phyloP scores from a whole-genome alignment of 2,329 filamentous ascomycete genomes.

The Aureobasidium sp. region DNA sequence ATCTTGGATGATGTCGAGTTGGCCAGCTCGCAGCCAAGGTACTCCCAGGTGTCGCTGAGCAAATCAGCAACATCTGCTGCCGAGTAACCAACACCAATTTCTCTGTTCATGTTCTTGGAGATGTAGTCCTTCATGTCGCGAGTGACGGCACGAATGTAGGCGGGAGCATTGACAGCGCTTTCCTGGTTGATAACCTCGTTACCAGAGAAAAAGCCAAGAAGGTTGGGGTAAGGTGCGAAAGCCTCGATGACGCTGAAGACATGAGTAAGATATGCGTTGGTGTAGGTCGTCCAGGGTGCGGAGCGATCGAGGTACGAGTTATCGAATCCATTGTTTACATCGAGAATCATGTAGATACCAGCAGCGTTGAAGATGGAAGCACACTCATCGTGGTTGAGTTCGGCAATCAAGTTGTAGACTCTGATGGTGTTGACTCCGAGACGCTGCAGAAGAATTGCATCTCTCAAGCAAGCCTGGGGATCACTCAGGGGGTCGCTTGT shows the following conservation, averaged over 20 bases:
- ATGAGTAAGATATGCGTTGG: conserved; percentile 47
- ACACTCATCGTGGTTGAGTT: conserved; percentile 49
- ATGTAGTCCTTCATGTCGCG: conserved; percentile 65
- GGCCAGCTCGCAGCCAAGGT: conserved; percentile 57
- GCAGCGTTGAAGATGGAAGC: conserved; percentile 55
- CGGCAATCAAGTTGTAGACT: conserved; percentile 53
- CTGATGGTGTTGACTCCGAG: conserved; percentile 55
- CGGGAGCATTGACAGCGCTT: conserved; percentile 39
- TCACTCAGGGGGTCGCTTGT: conserved; percentile 46
- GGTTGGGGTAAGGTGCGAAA: conserved; percentile 60
- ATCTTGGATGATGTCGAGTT: conserved; percentile 40
- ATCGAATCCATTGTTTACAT: conserved; percentile 55
- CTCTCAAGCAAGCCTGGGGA: conserved; percentile 47
- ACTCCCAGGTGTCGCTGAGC: conserved; percentile 68
- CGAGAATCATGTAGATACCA: conserved; percentile 59
- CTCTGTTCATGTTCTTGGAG: conserved; percentile 47
- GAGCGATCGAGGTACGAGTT: conserved; percentile 51
- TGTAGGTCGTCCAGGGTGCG: conserved; percentile 50
- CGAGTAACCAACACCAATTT: conserved; percentile 61
- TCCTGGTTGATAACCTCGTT: conserved; percentile 58
- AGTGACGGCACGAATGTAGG: conserved; percentile 55
- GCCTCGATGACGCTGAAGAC: conserved; percentile 58
- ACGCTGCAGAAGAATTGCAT: conserved; percentile 47
- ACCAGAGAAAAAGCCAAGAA: conserved; percentile 58
- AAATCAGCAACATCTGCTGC: conserved; percentile 68